Evolutionary conservation across 2,329 filamentous ascomycete genomes (phyloP), one percentile per base, ranked within the genome.

Genomic region (Aspergillus pseudonomiae): DNA sequence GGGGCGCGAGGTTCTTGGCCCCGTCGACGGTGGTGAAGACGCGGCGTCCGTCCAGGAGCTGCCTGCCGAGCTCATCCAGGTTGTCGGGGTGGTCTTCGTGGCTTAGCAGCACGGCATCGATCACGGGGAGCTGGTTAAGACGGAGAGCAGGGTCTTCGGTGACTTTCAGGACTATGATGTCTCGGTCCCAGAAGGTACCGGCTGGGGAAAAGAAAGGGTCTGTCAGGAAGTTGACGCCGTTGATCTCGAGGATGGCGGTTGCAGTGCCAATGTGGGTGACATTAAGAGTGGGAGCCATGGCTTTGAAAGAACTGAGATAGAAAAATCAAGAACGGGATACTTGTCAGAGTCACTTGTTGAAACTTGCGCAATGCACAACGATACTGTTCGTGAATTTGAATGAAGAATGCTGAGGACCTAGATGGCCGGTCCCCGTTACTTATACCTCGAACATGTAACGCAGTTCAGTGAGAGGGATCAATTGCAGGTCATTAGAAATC

Each of bases 1-100:
- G 76, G 0, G 81, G 80, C 0, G 73, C 72, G 0, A 84, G 77
- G 1, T 83, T 82, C 24, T 73, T 74, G 0, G 79, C 80, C 1
- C 82, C 82, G 36, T 83, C 81, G 1, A 73, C 60, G 1, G 82
- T 84, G 0, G 82, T 84, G 34, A 84, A 72, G 5, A 84, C 83
- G 2, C 69, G 72, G 9, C 81, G 80, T 4, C 80, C 82, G 55
- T 84, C 75, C 6, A 85, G 77, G 0, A 84, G 74, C 9, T 67
- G 75, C 5, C 82, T 82, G 26, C 83, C 82, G 0, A 79, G 65
- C 2, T 78, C 74, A 39, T 85, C 83, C 2, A 85, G 75, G 63
- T 85, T 85, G 64, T 85, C 83, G 0, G 74, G 73, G 62, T 85
- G 83, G 68, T 85, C 81, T 68, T 85, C 83, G 62, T 85, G 83